Conservation (phyloP, 306 rosid species). For the Dryas alaskensis region DNA sequence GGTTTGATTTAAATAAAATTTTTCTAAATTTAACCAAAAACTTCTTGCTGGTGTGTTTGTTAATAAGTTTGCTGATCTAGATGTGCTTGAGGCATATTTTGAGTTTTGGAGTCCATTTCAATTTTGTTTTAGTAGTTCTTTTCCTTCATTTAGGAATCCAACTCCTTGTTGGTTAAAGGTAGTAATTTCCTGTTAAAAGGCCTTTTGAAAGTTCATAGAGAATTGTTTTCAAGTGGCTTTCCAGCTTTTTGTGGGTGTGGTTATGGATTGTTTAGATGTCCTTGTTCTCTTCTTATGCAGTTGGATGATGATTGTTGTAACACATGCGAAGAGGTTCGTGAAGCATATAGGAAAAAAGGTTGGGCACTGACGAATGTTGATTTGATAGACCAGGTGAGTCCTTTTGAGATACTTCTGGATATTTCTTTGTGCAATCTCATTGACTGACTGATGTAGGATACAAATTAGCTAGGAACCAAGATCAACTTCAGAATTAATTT, state of each 20-base stretch:
- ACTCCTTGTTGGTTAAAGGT: too few species aligned
- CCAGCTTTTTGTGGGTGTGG: background rate
- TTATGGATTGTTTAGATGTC: background rate
- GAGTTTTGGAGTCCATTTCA: too few species aligned
- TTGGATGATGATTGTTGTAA: slow-evolving; percentile 85
- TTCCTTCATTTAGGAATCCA: too few species aligned
- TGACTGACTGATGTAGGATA: background rate
- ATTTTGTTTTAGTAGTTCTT: too few species aligned
- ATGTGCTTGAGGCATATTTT: too few species aligned
- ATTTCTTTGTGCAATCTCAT: slow-evolving; percentile 15
- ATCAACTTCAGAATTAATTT: too few species aligned
- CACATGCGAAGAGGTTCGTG: slow-evolving; percentile 87
- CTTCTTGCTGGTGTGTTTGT: too few species aligned
- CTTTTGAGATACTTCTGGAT: slow-evolving; percentile 10
- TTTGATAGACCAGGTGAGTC: slow-evolving; percentile 81
- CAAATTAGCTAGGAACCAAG: too few species aligned
- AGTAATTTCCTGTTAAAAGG: too few species aligned
- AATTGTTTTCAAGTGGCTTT: background rate
- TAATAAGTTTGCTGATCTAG: too few species aligned
- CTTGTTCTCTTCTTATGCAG: slow-evolving; percentile 43
- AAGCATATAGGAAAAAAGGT: slow-evolving; percentile 86
- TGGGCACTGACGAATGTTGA: slow-evolving; percentile 82
- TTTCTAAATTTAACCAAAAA: too few species aligned
- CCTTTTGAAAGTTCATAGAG: background rate
- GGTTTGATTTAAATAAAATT: too few species aligned